Conservation (phyloP, 306 rosid species). For the Argentina anserina region DNA sequence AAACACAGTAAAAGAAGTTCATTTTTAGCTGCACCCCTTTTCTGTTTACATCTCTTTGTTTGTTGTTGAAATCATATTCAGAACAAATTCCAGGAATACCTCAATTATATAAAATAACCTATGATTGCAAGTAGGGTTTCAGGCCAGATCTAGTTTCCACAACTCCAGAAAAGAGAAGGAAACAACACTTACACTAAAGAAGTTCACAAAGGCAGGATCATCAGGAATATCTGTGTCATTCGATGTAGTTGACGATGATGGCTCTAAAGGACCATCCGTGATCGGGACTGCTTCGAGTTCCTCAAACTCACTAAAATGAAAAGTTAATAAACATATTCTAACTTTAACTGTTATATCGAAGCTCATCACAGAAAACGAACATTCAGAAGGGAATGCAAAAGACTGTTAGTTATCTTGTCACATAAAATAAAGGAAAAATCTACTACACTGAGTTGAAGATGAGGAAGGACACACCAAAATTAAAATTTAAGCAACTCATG, state of each 20-base stretch:
- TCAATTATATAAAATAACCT: neutral
- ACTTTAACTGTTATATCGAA: neutral
- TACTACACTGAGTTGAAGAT: neutral
- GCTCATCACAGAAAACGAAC: neutral
- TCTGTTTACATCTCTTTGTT: neutral
- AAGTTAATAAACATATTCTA: constrained; percentile 7
- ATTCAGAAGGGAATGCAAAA: neutral
- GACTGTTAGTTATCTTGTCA: neutral
- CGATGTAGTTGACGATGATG: constrained; percentile 45
- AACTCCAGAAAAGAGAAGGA: neutral
- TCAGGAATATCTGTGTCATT: constrained; percentile 44
- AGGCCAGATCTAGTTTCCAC: constrained; percentile 12
- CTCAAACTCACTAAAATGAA: constrained; percentile 59
- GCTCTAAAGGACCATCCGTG: constrained; percentile 52
- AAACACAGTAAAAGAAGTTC: neutral
- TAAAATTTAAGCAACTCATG: neutral
- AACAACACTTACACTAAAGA: constrained; percentile 17
- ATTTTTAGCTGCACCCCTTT: neutral
- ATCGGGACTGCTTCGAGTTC: constrained; percentile 60
- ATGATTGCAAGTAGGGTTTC: neutral
- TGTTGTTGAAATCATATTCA: neutral
- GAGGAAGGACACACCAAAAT: neutral
- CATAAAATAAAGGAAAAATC: neutral
- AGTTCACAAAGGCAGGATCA: constrained; percentile 55
- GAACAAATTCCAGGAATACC: neutral